Conservation (phyloP, 768 basidiomycete species). For the Lentinula boryana region DNA sequence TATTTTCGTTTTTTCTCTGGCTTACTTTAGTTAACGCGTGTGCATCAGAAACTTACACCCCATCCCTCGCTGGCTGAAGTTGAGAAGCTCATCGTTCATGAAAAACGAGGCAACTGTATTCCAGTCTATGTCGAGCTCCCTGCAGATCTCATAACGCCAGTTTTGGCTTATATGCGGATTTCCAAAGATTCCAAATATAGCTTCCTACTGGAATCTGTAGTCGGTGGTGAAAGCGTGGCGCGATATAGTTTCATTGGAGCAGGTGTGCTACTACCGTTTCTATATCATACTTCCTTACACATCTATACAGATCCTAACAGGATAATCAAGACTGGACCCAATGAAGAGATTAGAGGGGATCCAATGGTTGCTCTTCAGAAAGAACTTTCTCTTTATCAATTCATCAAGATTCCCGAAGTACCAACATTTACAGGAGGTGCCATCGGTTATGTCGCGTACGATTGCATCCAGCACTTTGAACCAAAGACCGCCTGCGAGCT, state of each 20-base stretch:
- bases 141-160: conserved; percentile 94
- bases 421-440: conserved; percentile 97
- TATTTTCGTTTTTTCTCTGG: conserved; percentile 9
- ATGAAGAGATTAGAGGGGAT: conserved; percentile 79
- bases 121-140: conserved; percentile 91
- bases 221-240: conserved; percentile 84
- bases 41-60: conserved; percentile 56
- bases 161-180: conserved; percentile 91
- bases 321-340: conserved; percentile 82
- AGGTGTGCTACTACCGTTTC: conserved; percentile 41
- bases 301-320: conserved; percentile 77
- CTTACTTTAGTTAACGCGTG: not conserved
- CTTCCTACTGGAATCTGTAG: conserved; percentile 90
- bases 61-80: conserved; percentile 69
- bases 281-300: not conserved
- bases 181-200: conserved; percentile 91
- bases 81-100: conserved; percentile 70
- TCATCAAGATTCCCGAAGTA: conserved; percentile 86
- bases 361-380: conserved; percentile 80
- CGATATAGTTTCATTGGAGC: conserved; percentile 96
- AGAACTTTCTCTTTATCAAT: conserved; percentile 82
- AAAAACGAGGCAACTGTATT: conserved; percentile 87
- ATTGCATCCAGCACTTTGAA: conserved; percentile 95
- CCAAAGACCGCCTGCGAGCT: conserved; percentile 80
- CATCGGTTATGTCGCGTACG: conserved; percentile 95